Base-by-base conservation (phyloP, 2,329 filamentous ascomycete species). In the Apiospora sp. region DNA sequence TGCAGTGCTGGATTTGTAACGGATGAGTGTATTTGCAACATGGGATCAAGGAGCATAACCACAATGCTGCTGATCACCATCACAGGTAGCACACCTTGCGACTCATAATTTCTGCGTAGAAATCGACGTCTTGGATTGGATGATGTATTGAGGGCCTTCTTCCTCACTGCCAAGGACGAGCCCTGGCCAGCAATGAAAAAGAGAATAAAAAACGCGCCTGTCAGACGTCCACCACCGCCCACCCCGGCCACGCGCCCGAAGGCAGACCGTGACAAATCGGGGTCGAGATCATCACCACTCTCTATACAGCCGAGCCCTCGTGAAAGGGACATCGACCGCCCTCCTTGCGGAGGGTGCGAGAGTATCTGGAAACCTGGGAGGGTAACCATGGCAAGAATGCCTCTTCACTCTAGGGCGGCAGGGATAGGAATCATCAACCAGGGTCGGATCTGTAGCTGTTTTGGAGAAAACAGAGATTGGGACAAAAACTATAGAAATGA, bases 401-500 rank as follows among this genome's bases (percentile, higher is more conserved):
- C 87, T 88, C 85, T 92, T 95, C 93, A 96, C 93, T 95, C 93
- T 94, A 90, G 92, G 92, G 92, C 86, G 88, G 88, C 91, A 94
- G 94, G 93, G 94, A 94, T 92, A 90, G 93, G 80, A 85, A 84
- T 97, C 94, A 96, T 97, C 94, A 94, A 93, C 93, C 94, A 94
- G 94, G 93, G 92, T 96, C 90, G 91, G 91, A 90, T 94, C 92
- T 96, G 93, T 94, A 90, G 93, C 95, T 97, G 89, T 88, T 93
- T 90, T 95, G 89, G 91, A 91, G 90, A 96, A 92, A 91, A 94
- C 92, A 96, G 93, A 94, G 91, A 64, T 89, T 88, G 89, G 93
- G 95, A 91, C 91, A 94, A 89, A 49, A 92, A 95, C 94, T 98
- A 95, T 95, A 97, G 93, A 97, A 97, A 94, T 94, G 94, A 96